Base-by-base conservation (phyloP, 768 basidiomycete genomes). In the Suillus ampliporus region DNA sequence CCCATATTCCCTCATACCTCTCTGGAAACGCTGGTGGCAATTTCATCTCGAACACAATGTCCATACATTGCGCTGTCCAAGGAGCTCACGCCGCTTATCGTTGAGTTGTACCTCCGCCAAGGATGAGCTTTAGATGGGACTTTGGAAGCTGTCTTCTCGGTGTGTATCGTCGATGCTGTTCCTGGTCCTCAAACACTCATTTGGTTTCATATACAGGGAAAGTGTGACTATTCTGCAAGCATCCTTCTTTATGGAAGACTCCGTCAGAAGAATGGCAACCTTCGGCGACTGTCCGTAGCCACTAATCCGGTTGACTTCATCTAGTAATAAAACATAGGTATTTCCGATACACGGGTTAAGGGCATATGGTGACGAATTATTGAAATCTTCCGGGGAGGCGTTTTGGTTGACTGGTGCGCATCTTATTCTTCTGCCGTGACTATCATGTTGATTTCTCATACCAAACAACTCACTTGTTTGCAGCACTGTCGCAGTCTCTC, bases 11-110 rank as follows among this genome's bases (percentile, higher is more conserved):
- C 14, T 10, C 62, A 66, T 3, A 67, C 38, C n/a, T 65, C 65
- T 21, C 65, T 68, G 15, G 48, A 41, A 43, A 56, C 61, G 43
- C 61, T 63, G 7, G 59, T 35, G 37, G 38, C 64, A 9, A 48
- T 65, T 3, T 53, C 69, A 1, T 77, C 81, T 6, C 84, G 80
- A 51, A 90, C 87, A 68, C 86, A 90, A 5, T 81, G 97, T 52
- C 94, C 94, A 1, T 98, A 95, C 71, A 90, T 97, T 56, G 95
- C 88, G 3, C 74, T 98, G n/a, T 82, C 89, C 1, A 98, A 98
- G 77, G 90, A 87, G 74, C 82, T 83, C 15, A 95, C 97, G 91
- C 94, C 95, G 1, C 80, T 84, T 74, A 79, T 97, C 2, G 89
- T 92, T 0, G 87, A 91, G n/a, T 74, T 95, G 5, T 95, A 89